phyloP scores from a whole-genome alignment of 2,329 filamentous ascomycete genomes.

The Penicillium sp. region DNA sequence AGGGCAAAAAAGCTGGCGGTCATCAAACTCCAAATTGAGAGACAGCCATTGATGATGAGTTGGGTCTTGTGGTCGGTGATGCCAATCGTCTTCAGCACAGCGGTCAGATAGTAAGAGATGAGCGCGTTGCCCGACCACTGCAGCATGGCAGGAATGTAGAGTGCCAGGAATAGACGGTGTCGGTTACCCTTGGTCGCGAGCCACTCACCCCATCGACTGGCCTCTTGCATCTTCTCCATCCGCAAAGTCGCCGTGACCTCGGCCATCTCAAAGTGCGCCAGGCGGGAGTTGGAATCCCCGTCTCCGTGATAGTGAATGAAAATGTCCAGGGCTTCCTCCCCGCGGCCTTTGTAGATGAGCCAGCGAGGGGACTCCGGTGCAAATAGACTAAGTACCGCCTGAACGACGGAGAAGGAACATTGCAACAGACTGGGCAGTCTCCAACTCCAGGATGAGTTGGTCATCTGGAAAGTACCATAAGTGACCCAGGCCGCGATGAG shows the following conservation, averaged over 20 bases:
- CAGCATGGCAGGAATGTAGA: slow-evolving; percentile 11
- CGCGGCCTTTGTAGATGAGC: slow-evolving; percentile 16
- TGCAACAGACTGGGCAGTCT: slow-evolving; percentile 43
- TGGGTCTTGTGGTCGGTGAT: slow-evolving; percentile 35
- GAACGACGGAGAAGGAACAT: slow-evolving; percentile 4
- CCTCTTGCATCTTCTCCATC: slow-evolving; percentile 16
- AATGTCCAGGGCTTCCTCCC: slow-evolving; percentile 15
- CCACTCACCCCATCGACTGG: slow-evolving; percentile 11
- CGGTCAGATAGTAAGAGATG: slow-evolving; percentile 18
- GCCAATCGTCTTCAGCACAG: slow-evolving; percentile 34
- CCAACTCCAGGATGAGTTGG: slow-evolving; percentile 36
- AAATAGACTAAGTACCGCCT: slow-evolving; percentile 11
- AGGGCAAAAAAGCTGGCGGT: slow-evolving; percentile 34
- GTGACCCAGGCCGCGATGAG: slow-evolving; percentile 24
- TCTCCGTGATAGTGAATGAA: slow-evolving; percentile 15
- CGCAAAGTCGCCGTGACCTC: slow-evolving; percentile 21
- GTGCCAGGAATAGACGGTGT: slow-evolving; percentile 10
- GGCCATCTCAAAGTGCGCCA: slow-evolving; percentile 22
- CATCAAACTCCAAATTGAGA: slow-evolving; percentile 38
- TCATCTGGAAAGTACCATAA: slow-evolving; percentile 26
- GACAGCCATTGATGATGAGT: slow-evolving; percentile 37
- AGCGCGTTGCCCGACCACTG: slow-evolving; percentile 7
- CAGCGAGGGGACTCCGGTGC: slow-evolving; percentile 20
- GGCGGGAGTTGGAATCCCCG: slow-evolving; percentile 4
- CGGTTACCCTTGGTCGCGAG: slow-evolving; percentile 7